Conservation (phyloP, 805 yeast species). For the Yarrowia sp. region DNA sequence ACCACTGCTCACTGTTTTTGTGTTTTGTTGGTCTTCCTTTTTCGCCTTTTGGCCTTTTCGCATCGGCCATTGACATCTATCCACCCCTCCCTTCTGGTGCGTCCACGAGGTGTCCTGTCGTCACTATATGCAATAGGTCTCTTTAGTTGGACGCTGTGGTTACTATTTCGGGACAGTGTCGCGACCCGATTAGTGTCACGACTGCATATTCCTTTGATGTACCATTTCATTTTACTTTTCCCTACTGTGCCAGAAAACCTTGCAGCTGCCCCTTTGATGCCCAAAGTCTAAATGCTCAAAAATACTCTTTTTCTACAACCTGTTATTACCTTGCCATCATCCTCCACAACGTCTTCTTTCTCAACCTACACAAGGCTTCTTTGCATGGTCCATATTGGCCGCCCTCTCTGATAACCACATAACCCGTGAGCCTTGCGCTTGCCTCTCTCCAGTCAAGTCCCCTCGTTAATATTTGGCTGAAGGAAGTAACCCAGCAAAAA, state of each 20-base stretch:
- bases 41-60: neutral
- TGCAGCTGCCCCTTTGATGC: slow-evolving; percentile 38
- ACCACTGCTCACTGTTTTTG: neutral
- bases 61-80: slow-evolving; percentile 13
- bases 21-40: neutral
- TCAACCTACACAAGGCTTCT: slow-evolving; percentile 14
- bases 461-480: slow-evolving; percentile 39
- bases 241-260: slow-evolving; percentile 17
- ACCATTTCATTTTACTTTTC: slow-evolving; percentile 31
- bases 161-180: slow-evolving; percentile 37
- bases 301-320: slow-evolving; percentile 26
- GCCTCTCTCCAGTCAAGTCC: slow-evolving; percentile 36
- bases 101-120: slow-evolving; percentile 16
- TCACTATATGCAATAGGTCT: slow-evolving; percentile 28
- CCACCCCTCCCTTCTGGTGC: slow-evolving; percentile 31
- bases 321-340: slow-evolving; percentile 27
- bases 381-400: slow-evolving; percentile 36
- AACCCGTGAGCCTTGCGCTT: slow-evolving; percentile 33
- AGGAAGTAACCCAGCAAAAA: slow-evolving; percentile 11
- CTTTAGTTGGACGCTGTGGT: slow-evolving; percentile 21
- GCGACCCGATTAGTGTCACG: slow-evolving; percentile 36
- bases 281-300: slow-evolving; percentile 27
- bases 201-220: slow-evolving; percentile 35
- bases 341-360: slow-evolving; percentile 2
- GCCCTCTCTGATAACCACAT: slow-evolving; percentile 22